Conservation (phyloP, 306 rosid genomes). For the Begonia peltatifolia region DNA sequence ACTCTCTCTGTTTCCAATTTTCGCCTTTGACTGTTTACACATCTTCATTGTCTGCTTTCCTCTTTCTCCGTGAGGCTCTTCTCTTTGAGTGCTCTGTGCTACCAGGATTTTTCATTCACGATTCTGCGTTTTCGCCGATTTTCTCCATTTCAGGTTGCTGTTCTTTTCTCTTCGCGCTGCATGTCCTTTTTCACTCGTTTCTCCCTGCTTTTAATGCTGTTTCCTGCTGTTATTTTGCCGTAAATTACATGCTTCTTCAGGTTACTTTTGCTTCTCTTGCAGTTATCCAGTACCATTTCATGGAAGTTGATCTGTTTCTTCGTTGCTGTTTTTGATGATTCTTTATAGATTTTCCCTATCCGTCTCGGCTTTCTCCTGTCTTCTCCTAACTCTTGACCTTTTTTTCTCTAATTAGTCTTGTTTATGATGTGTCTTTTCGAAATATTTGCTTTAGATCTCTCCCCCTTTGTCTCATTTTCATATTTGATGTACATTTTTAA, state of each 20-base stretch:
- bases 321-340: no score
- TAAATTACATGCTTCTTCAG: not conserved
- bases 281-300: no score
- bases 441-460: no score
- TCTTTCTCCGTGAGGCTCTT: constrained; percentile 30
- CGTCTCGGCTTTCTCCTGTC: no score
- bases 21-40: constrained; percentile 29
- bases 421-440: no score
- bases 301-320: no score
- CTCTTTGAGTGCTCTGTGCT: constrained; percentile 5
- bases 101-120: constrained; percentile 5
- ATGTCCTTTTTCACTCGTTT: constrained; percentile 10
- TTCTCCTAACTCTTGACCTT: no score
- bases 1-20: constrained; percentile 25
- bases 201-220: not conserved
- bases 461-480: no score
- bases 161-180: constrained; percentile 9
- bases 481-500: no score
- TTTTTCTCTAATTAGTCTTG: no score
- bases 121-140: constrained; percentile 1
- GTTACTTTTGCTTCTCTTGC: not conserved
- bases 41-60: constrained; percentile 9
- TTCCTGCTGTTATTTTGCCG: not conserved
- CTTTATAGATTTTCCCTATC: no score
- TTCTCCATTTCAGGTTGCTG: not conserved